Evolutionary conservation across 192 early-diverging fungal species (phyloP), one percentile per base, ranked within the genome.

Genomic region (Polychytrium aggregatum): DNA sequence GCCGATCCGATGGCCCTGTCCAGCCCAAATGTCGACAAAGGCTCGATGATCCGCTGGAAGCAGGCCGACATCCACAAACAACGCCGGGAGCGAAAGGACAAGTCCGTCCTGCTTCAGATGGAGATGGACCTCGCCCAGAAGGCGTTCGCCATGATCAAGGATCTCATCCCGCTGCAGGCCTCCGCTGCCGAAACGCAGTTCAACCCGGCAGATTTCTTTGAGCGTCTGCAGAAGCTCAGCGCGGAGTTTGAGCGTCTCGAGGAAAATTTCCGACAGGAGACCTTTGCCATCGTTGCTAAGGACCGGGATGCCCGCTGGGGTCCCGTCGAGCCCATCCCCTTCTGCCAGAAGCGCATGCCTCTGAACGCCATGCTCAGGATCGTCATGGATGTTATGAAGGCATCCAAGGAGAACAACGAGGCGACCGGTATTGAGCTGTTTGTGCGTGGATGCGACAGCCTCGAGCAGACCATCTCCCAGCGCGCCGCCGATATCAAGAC

Each of bases 1-100:
- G 22, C 40, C 41, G 48, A 47, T 25, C 13, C n/a, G 9, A 24
- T 3, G 59, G 5, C 0, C 20, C 43, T 3, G 14, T 20, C 11
- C 34, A 65, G 63, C 67, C 92, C 92, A 28, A 93, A 97, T 46
- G 89, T 97, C 13, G 92, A 97, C 62, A 89, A 90, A 53, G 77
- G 79, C 29, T 88, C 89, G 7, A 66, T 67, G 67, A 79, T 97
- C 49, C 80, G 84, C 41, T 87, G 90, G 85, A 83, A 84, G 22
- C 91, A 94, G 66, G 78, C 84, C 24, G 79, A 87, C 44, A 84
- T 94, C 56, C 91, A 92, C 55, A 74, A 72, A 17, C 75, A 90
- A 52, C 88, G 93, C 21, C 81, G 84, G 16, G 82, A 79, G 45
- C 80, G 88, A 37, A 74, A 56, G 55, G 76, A 64, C 44, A 86